Conservation (phyloP, 768 basidiomycete species). For the Rubroboletus pulcherrimus region DNA sequence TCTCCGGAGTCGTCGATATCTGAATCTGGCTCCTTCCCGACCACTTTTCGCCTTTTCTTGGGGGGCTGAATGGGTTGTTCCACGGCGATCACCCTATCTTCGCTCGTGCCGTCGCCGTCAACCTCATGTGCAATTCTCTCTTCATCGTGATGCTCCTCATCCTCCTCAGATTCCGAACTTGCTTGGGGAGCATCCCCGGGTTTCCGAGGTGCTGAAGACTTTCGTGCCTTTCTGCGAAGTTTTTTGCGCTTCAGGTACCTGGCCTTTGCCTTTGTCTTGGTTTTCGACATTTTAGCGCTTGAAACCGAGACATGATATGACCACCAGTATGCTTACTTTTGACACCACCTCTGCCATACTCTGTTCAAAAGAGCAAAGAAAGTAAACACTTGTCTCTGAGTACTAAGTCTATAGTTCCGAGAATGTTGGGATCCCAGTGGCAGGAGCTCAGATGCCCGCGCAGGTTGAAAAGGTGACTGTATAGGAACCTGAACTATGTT, state of each 20-base stretch:
- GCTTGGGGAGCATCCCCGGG: slow-evolving; percentile 19
- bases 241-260: slow-evolving; percentile 73
- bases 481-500: no score
- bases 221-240: slow-evolving; percentile 54
- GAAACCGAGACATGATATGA: background rate
- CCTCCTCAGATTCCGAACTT: slow-evolving; percentile 19
- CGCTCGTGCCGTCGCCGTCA: slow-evolving; percentile 4
- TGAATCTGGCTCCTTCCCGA: slow-evolving; percentile 21
- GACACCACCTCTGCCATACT: slow-evolving; percentile 12
- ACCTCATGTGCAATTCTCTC: slow-evolving; percentile 19
- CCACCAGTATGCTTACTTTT: slow-evolving; percentile 18
- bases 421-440: no score
- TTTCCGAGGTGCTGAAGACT: slow-evolving; percentile 27
- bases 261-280: slow-evolving; percentile 69
- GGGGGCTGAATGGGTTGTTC: slow-evolving; percentile 27
- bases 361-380: background rate
- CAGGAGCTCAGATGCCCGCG: no score
- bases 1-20: slow-evolving; percentile 1
- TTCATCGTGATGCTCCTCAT: slow-evolving; percentile 17
- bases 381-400: background rate
- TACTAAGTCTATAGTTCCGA: no score
- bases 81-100: slow-evolving; percentile 6
- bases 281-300: slow-evolving; percentile 27
- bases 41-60: slow-evolving; percentile 44
- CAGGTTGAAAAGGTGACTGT: no score